Conservation (phyloP, 345 rosid species). For the Physaria fendleri region DNA sequence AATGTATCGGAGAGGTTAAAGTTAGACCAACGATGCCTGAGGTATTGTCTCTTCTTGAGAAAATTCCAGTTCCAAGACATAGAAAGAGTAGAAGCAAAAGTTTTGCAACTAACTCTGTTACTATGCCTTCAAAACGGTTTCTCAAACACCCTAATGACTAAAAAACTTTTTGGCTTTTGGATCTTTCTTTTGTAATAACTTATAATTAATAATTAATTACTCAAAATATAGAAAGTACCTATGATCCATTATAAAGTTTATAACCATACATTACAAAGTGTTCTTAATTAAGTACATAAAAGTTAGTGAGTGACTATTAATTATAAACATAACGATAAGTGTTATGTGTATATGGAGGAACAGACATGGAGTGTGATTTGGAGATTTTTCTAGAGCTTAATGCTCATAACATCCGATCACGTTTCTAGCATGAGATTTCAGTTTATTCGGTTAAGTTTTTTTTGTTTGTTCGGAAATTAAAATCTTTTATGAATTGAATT, state of each 20-base stretch:
- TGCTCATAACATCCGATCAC: too few relatives aligned
- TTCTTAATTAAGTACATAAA: not conserved
- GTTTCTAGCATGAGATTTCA: too few relatives aligned
- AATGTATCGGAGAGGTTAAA: slow-evolving; percentile 62
- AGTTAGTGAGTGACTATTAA: slow-evolving; percentile 11
- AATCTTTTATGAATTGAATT: too few relatives aligned
- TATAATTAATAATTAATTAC: not conserved
- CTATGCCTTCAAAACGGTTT: slow-evolving; percentile 18
- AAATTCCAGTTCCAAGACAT: slow-evolving; percentile 19
- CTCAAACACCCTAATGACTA: slow-evolving; percentile 4
- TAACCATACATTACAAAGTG: slow-evolving; percentile 17
- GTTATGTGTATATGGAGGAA: not conserved
- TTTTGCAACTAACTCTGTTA: slow-evolving; percentile 11
- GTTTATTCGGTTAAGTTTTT: too few relatives aligned
- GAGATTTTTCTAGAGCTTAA: too few relatives aligned
- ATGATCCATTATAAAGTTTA: slow-evolving; percentile 13
- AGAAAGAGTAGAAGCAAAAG: slow-evolving; percentile 26
- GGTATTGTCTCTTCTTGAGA: slow-evolving; percentile 46
- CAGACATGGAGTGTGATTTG: too few relatives aligned
- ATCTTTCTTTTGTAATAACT: slow-evolving; percentile 4
- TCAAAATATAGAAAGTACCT: not conserved
- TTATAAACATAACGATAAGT: slow-evolving; percentile 5
- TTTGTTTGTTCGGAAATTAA: too few relatives aligned
- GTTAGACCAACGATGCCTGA: slow-evolving; percentile 58
- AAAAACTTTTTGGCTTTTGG: not conserved